A percentile compares a stretch with the other conserved stretches of the same genome.
phyloP scores from a whole-genome alignment of 306 rosid species.

The Lupinus albus region DNA sequence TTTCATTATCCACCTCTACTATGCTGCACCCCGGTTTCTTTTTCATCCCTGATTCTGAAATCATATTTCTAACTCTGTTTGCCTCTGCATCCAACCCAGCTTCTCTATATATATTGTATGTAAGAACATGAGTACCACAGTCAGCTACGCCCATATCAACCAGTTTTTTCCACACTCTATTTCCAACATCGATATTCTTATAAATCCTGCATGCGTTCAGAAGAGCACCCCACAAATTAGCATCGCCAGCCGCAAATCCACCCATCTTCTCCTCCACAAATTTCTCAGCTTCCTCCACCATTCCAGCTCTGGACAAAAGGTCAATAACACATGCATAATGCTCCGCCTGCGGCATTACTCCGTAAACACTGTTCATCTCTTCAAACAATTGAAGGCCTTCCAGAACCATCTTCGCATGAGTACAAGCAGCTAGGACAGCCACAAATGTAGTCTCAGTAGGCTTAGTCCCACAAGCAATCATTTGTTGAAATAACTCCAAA shows the following conservation, averaged over 20 bases:
- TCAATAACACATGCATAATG: slow-evolving; percentile 59
- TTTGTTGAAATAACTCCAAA: slow-evolving; percentile 53
- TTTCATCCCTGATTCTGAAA: slow-evolving; percentile 57
- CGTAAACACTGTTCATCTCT: slow-evolving; percentile 49
- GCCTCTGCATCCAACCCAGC: slow-evolving; percentile 84
- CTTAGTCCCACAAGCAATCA: slow-evolving; percentile 45
- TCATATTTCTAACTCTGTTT: slow-evolving; percentile 56
- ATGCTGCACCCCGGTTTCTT: slow-evolving; percentile 87
- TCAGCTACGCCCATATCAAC: slow-evolving; percentile 58
- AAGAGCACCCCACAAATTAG: slow-evolving; percentile 78
- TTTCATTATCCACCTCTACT: slow-evolving; percentile 66
- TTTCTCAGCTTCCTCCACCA: slow-evolving; percentile 75
- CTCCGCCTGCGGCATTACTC: slow-evolving; percentile 36
- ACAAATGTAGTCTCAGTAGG: slow-evolving; percentile 70
- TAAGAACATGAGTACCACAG: slow-evolving; percentile 70
- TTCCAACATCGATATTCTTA: slow-evolving; percentile 60
- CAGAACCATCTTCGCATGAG: slow-evolving; percentile 61
- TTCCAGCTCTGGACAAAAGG: slow-evolving; percentile 71
- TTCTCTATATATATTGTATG: slow-evolving; percentile 68
- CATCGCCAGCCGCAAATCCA: slow-evolving; percentile 60
- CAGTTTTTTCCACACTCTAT: slow-evolving; percentile 74
- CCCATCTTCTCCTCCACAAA: slow-evolving; percentile 80
- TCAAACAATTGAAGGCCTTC: slow-evolving; percentile 63
- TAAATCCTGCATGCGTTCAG: slow-evolving; percentile 75
- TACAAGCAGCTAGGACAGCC: slow-evolving; percentile 65